These are phyloP conservation scores for Mucor plumbeus DNA, from an alignment of 371 early-diverging fungal species.

Conservation along the genomic window DNA sequence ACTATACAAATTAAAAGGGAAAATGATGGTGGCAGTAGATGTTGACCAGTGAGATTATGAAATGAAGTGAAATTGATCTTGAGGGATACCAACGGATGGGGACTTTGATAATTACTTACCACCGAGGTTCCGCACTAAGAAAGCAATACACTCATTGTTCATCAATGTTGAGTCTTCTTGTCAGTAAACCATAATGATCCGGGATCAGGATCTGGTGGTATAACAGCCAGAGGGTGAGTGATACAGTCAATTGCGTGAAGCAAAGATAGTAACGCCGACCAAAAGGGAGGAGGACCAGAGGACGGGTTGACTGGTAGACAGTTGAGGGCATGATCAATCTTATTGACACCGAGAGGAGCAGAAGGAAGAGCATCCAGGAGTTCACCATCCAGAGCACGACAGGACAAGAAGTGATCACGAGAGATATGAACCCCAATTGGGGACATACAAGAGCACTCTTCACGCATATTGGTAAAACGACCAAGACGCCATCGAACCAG, in stretches of 20 bases:
- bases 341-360: no score
- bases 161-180: no score
- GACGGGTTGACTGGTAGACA: neutral
- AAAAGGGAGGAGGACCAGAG: neutral
- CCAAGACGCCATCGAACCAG: constrained; percentile 19
- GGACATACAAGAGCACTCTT: neutral
- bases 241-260: constrained; percentile 8
- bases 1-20: no score
- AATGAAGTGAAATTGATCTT: no score
- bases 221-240: neutral
- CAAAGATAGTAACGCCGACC: neutral
- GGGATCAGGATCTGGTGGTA: no score
- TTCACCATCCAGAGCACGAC: neutral
- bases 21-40: no score
- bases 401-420: neutral
- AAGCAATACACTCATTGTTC: no score
- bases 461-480: constrained; percentile 10
- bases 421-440: neutral
- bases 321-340: neutral
- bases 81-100: no score
- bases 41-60: no score
- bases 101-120: no score
- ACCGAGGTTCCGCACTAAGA: no score
- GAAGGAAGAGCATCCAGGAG: constrained; percentile 3
- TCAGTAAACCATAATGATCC: no score